phyloP scores from a whole-genome alignment of 805 yeast genomes.

The Starmerella davenportii region DNA sequence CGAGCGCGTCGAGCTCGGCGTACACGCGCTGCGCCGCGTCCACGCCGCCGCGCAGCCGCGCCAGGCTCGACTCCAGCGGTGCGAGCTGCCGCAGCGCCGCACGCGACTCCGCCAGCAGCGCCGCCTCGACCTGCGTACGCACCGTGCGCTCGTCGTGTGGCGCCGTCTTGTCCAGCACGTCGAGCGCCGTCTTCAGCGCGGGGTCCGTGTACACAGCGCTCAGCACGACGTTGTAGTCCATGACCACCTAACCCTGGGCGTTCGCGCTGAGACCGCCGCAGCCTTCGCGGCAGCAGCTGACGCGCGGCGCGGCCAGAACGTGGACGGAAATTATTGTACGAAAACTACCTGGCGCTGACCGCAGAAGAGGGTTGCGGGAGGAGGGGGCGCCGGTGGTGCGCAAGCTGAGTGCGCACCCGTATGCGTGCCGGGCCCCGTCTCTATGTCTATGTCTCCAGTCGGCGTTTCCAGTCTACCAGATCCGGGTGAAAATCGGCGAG shows the following conservation, averaged over 20 bases:
- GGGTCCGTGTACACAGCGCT: slow-evolving; percentile 15
- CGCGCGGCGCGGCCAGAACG: no score
- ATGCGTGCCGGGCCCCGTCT: no score
- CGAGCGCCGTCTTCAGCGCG: slow-evolving; percentile 13
- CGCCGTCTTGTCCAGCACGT: slow-evolving; percentile 11
- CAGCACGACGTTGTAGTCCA: slow-evolving; percentile 12
- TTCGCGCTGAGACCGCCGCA: no score
- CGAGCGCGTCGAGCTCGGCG: slow-evolving; percentile 13
- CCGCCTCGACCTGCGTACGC: slow-evolving; percentile 10
- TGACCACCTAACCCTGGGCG: slow-evolving; percentile 3
- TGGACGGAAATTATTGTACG: no score
- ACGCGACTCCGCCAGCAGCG: slow-evolving; percentile 10
- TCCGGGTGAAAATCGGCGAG: no score
- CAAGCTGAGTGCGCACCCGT: no score
- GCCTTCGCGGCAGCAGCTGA: no score
- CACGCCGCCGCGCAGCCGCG: slow-evolving; percentile 16
- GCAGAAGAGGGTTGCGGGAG: no score
- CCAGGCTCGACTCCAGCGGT: slow-evolving; percentile 19
- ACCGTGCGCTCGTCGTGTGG: slow-evolving; percentile 8
- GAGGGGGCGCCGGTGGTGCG: no score
- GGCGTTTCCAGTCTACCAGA: no score
- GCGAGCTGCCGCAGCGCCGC: slow-evolving; percentile 22
- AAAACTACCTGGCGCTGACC: no score
- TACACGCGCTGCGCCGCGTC: slow-evolving; percentile 10
- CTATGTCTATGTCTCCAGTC: no score